Base-by-base conservation (phyloP, 257 asterid species). In the Nicotiana benthamiana region DNA sequence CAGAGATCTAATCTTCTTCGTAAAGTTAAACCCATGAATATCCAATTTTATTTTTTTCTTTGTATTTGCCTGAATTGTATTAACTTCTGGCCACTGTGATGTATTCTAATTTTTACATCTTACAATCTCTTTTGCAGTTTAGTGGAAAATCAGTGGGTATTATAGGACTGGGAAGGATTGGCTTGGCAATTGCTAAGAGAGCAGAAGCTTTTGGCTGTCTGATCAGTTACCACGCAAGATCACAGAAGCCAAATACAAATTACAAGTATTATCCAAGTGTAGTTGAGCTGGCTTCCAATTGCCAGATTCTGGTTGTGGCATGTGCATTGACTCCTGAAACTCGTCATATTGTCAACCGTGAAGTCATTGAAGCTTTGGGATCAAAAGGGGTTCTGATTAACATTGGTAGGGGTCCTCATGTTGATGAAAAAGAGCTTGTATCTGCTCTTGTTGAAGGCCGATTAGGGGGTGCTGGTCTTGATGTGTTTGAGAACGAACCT, bases 401-500 rank as follows among this genome's bases (percentile, higher is more conserved):
- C 89, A 89, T 94, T 5, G 98, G 93, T 24, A 83, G 98, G 32
- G 98, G 98, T 18, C 89, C 92, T 22, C 97, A 89, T 62, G 94
- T 93, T 22, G 97, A 94, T 75, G 97, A 94, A 83, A 81, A 86
- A 8, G 98, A 93, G 84, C 80, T 94, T 74, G 95, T 94, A 54
- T 88, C 90, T 1, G 98, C 98, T 76, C 90, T 94, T 17, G 89
- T 86, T 61, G 96, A 94, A 86, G 95, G 97, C 65, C 93, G 98
- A 10, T 18, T 94, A 61, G 98, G 94, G 24, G 98, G 98, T 0
- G 98, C 96, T 82, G 98, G 98, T 2, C 87, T 94, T 13, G 98
- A 94, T 84, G 97, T 94, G 77, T 92, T 84, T 32, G 96, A 94
- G 67, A 90, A 87, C 61, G 98, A 94, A 74, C 98, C 98, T 22